Evolutionary conservation across 306 rosid species (phyloP).

Genomic region (Cucurbita pepo): DNA sequence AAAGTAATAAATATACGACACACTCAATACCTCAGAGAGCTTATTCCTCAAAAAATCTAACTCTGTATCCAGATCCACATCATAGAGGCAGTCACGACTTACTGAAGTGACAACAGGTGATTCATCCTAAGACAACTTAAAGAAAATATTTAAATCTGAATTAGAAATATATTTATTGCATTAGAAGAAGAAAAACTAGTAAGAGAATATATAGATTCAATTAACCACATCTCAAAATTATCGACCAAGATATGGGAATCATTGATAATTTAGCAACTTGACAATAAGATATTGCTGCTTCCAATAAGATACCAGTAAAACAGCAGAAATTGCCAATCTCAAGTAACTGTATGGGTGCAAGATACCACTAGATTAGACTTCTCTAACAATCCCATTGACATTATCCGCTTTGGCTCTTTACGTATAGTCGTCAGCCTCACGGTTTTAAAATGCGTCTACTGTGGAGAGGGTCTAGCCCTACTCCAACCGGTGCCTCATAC

Average conservation of each 20-base stretch:
- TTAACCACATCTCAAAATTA: not conserved
- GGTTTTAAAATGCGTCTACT: too few relatives aligned
- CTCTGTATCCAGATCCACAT: constrained; percentile 42
- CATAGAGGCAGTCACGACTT: constrained; percentile 9
- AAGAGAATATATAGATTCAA: not conserved
- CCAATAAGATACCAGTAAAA: not conserved
- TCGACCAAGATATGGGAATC: not conserved
- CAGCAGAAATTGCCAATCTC: not conserved
- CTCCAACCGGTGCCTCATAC: too few relatives aligned
- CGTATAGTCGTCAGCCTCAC: too few relatives aligned
- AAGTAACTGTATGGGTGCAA: not conserved
- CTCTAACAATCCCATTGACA: too few relatives aligned
- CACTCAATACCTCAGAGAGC: constrained; percentile 27
- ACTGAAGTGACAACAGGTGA: constrained; percentile 11
- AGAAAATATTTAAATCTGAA: not conserved
- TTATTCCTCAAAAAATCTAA: constrained; percentile 52
- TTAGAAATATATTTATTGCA: not conserved
- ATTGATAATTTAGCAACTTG: not conserved
- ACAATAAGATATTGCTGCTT: not conserved
- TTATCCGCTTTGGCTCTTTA: too few relatives aligned
- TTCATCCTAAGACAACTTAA: constrained; percentile 32
- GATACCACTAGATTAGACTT: not conserved
- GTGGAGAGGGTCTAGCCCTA: too few relatives aligned
- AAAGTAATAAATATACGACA: not conserved
- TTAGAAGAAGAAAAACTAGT: not conserved